Evolutionary conservation across 192 early-diverging fungal species (phyloP).

Genomic region (Backusella australiensis): DNA sequence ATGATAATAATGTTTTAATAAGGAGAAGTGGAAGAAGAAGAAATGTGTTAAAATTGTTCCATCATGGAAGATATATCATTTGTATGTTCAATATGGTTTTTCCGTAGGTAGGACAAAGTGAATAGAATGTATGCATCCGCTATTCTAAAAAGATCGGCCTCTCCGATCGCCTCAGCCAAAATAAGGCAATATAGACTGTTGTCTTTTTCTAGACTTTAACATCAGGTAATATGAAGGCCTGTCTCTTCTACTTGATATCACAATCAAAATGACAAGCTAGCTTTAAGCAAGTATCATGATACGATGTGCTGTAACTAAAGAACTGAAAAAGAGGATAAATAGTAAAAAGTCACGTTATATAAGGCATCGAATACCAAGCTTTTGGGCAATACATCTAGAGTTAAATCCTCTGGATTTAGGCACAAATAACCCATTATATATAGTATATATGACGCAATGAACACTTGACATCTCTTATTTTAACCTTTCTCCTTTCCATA

Average conservation of each 20-base stretch:
- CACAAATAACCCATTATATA: neutral
- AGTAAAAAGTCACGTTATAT: neutral
- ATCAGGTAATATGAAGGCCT: too few relatives aligned
- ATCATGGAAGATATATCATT: neutral
- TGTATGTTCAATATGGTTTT: neutral
- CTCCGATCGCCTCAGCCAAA: neutral
- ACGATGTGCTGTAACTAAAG: neutral
- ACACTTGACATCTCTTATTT: conserved; percentile 6
- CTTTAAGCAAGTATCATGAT: neutral
- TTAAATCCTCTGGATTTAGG: neutral
- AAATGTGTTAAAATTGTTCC: neutral
- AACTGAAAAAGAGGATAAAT: neutral
- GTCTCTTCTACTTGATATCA: too few relatives aligned
- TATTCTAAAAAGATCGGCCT: neutral
- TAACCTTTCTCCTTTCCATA: neutral
- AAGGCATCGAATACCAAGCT: neutral
- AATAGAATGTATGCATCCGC: neutral
- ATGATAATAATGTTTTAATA: neutral
- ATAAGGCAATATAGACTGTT: neutral
- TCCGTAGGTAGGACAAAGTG: neutral
- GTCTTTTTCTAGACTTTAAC: neutral
- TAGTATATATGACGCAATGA: neutral
- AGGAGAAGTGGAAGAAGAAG: neutral
- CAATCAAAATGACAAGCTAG: neutral
- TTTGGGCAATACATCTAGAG: neutral